These are phyloP conservation scores for Wickerhamiella alocasiicola DNA, from an alignment of 805 yeast genomes.

Conservation along the genomic window DNA sequence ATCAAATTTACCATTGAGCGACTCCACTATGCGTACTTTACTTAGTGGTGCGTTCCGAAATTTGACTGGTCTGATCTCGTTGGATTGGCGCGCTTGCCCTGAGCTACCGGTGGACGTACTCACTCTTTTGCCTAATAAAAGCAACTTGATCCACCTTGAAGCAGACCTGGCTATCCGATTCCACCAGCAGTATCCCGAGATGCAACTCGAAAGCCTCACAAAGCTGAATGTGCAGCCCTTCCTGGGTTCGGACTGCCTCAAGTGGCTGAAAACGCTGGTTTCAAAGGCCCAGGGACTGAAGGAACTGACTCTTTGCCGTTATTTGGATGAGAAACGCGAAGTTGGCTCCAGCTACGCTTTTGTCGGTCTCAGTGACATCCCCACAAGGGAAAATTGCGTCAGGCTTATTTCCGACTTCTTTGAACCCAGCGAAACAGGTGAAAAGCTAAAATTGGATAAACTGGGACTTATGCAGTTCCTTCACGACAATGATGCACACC, in stretches of 20 bases:
- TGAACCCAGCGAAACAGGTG: conserved; percentile 3
- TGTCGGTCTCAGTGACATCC: conserved; percentile 17
- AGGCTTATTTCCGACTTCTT: conserved; percentile 6
- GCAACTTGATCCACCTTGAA: conserved; percentile 13
- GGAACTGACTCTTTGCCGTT: conserved; percentile 19
- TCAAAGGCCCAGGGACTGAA: conserved; percentile 13
- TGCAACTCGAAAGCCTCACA: conserved; percentile 17
- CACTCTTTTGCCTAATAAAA: conserved; percentile 15
- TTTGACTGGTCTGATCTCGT: conserved; percentile 17
- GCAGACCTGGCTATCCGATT: conserved; percentile 20
- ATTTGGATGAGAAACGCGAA: conserved; percentile 17
- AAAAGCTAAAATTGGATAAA: conserved; percentile 6
- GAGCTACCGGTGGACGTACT: conserved; percentile 24
- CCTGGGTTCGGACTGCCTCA: conserved; percentile 15
- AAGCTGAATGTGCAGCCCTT: conserved; percentile 22
- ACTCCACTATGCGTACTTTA: conserved; percentile 18
- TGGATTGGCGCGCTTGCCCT: conserved; percentile 28
- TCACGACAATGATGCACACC: conserved; percentile 7
- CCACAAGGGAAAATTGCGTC: not conserved
- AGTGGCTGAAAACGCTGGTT: conserved; percentile 15
- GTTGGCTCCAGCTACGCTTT: conserved; percentile 25
- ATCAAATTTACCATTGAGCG: conserved; percentile 22
- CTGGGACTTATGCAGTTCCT: conserved; percentile 14
- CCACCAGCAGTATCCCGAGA: conserved; percentile 13
- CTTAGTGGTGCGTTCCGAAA: conserved; percentile 18